Evolutionary conservation across 768 basidiomycete genomes (phyloP), one percentile per base, ranked within the genome.

Genomic region (Boletus rubropictus): DNA sequence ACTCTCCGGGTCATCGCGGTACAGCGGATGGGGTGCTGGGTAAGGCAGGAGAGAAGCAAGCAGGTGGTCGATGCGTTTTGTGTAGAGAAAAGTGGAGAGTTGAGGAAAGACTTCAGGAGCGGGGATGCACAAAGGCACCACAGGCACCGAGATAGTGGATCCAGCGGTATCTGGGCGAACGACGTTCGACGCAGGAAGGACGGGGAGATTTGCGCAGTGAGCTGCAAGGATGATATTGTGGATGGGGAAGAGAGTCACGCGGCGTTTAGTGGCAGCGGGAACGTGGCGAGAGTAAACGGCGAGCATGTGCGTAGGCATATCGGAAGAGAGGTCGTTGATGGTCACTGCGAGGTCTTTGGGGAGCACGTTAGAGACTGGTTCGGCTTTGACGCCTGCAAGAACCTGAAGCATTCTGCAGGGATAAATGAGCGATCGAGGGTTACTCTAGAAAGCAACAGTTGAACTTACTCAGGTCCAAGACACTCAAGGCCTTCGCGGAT

Each of bases 111-210:
- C 79, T 2, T 77, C 74, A 0, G 85, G 79, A 2, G 84, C 82
- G 2, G 89, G 88, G 11, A 91, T 72, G 34, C 77, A 72, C 55
- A 91, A 66, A 2, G 81, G 82, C 11, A 89, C 71, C 15, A 90
- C 77, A 18, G 89, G 87, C 5, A 90, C 22, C 1, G 55, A 50
- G 0, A 64, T 27, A 2, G 54, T 55, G 11, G 60, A 53, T 7
- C 64, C 66, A 2, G 46, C n/a, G 0, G 15, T 15, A 0, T 48
- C 52, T 0, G 56, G 60, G 24, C 44, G 32, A 8, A 14, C 14
- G 9, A 66, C 44, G 7, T 43, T 25, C 3, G 64, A 54, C 0
- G 38, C 4, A 0, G 66, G 57, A 0, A 64, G 50, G 7, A 54
- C 18, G 2, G 62, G 62, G n/a, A 68, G 49, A 39, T 64, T 62